Percentiles rank a stretch among this genome's conserved stretches.
These are phyloP conservation scores for Neoboletus brunneissimus DNA, from an alignment of 768 basidiomycete genomes.

Conservation along the genomic window DNA sequence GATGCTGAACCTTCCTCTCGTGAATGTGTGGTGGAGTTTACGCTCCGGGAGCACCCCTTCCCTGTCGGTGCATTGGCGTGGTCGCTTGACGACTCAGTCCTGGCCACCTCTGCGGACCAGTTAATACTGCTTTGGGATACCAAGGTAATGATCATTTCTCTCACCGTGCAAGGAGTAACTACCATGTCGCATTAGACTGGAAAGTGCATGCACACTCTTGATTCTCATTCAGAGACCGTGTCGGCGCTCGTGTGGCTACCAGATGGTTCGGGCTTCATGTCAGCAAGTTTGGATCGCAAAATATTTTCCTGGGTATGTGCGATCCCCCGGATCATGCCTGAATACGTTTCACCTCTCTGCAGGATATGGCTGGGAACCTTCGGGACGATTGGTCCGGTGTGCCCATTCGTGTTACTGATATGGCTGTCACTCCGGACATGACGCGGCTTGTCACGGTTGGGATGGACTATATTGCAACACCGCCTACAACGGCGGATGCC, in stretches of 20 bases:
- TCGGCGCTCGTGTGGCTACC: constrained; percentile 86
- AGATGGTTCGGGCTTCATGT: constrained; percentile 86
- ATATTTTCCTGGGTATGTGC: constrained; percentile 76
- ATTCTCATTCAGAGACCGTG: constrained; percentile 77
- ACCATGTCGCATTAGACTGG: constrained; percentile 56
- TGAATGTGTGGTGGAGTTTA: constrained; percentile 58
- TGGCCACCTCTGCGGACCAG: constrained; percentile 82
- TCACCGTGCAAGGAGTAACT: background rate
- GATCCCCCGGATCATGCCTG: background rate
- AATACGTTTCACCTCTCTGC: constrained; percentile 13
- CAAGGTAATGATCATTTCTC: constrained; percentile 50
- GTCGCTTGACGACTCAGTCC: constrained; percentile 84
- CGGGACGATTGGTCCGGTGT: constrained; percentile 66
- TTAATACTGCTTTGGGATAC: constrained; percentile 88
- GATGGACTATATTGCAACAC: constrained; percentile 44
- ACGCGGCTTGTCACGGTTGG: constrained; percentile 84
- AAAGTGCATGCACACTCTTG: constrained; percentile 59
- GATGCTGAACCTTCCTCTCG: constrained; percentile 49
- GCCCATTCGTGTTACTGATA: constrained; percentile 80
- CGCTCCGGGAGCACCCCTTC: constrained; percentile 74
- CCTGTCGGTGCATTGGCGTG: constrained; percentile 82
- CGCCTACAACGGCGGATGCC: constrained; percentile 12
- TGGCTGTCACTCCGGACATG: constrained; percentile 84
- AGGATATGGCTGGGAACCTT: constrained; percentile 76
- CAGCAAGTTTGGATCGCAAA: constrained; percentile 81